These are phyloP conservation scores for Claviceps sp. DNA, from an alignment of 2,329 filamentous ascomycete genomes.

Conservation along the genomic window DNA sequence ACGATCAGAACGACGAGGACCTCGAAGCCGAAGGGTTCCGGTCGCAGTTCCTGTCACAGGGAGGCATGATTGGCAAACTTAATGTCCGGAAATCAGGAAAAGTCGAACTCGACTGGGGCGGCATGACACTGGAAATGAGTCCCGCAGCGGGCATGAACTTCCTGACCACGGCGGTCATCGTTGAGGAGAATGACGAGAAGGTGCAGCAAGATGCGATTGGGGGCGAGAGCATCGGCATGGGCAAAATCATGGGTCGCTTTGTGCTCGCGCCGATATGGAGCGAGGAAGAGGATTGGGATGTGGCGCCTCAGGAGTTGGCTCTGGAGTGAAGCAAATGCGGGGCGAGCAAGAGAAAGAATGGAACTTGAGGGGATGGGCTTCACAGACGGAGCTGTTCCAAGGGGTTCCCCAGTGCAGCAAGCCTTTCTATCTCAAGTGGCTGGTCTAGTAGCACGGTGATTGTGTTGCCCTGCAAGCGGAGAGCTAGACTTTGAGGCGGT, in stretches of 20 bases:
- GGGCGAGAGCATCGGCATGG: slow-evolving; percentile 47
- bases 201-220: slow-evolving; percentile 25
- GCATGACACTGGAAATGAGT: slow-evolving; percentile 37
- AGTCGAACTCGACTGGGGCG: slow-evolving; percentile 50
- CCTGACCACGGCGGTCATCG: slow-evolving; percentile 43
- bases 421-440: too few species aligned
- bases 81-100: slow-evolving; percentile 48
- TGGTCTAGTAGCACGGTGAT: too few species aligned
- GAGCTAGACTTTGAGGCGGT: too few species aligned
- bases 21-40: slow-evolving; percentile 21
- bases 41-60: slow-evolving; percentile 29
- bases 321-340: background rate
- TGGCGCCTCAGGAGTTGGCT: slow-evolving; percentile 21
- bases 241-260: slow-evolving; percentile 49
- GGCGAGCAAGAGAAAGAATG: too few species aligned
- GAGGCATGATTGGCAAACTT: slow-evolving; percentile 47
- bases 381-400: too few species aligned
- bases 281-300: slow-evolving; percentile 44
- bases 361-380: too few species aligned
- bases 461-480: too few species aligned
- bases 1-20: slow-evolving; percentile 20
- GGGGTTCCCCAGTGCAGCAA: too few species aligned
- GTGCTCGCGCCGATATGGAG: slow-evolving; percentile 44
- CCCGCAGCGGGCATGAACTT: slow-evolving; percentile 41
- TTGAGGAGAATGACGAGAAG: slow-evolving; percentile 44